Percentiles rank a stretch among this genome's conserved stretches.
These are phyloP conservation scores for Colletotrichum filicis DNA, from an alignment of 2,329 filamentous ascomycete species.

Conservation along the genomic window DNA sequence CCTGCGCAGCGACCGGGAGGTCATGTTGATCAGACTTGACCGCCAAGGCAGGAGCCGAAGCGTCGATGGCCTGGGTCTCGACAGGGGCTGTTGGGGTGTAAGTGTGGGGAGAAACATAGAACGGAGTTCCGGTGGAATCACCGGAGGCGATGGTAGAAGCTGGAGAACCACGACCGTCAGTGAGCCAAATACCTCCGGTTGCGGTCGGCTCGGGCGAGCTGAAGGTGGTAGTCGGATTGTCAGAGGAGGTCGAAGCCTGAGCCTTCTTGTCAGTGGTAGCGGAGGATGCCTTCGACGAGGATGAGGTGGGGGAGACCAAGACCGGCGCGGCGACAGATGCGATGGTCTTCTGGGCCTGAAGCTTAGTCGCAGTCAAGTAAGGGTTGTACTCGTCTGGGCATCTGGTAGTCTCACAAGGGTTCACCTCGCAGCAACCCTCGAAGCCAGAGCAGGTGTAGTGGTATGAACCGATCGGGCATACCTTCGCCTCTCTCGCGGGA, in stretches of 20 bases:
- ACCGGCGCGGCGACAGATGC: constrained; percentile 26
- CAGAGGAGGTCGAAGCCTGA: background rate
- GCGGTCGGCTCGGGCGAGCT: background rate
- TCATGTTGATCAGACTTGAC: background rate
- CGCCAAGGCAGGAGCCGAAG: background rate
- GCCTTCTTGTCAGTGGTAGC: background rate
- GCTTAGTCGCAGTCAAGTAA: background rate
- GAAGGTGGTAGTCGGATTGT: background rate
- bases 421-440: constrained; percentile 56
- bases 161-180: background rate
- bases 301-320: background rate
- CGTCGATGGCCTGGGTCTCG: background rate
- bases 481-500: background rate
- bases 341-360: background rate
- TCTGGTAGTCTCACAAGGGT: constrained; percentile 51
- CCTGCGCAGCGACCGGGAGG: constrained; percentile 10
- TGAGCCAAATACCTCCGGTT: constrained; percentile 18
- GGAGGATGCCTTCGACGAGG: background rate
- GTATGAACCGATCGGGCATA: constrained; percentile 42
- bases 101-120: background rate
- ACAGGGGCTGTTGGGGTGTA: background rate
- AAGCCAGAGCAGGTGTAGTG: constrained; percentile 49
- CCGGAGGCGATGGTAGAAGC: background rate
- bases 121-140: background rate
- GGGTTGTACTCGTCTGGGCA: constrained; percentile 42